Base-by-base conservation (phyloP, 441 rosid genomes). In the Populus hybrid region DNA sequence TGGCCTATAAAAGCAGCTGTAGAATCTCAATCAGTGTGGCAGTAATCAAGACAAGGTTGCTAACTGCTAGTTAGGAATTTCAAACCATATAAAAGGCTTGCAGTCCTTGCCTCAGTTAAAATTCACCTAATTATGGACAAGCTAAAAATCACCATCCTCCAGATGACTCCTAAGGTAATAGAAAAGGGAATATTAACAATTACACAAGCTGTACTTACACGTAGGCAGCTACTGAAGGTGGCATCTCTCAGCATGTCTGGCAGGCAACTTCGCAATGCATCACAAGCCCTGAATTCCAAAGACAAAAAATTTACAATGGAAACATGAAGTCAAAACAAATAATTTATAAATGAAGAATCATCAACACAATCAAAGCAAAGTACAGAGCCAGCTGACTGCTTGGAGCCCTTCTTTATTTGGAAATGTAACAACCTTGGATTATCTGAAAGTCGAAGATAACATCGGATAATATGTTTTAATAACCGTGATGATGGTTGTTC, bases 401-500 rank as follows among this genome's bases (percentile, higher is more conserved):
- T 67, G 23, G 21, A 67, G 23, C 63, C 68, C 33, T 31, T 9
- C 64, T 2, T 20, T 3, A 81, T 63, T 50, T 69, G 9, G 33
- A 9, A 10, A 12, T 10, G 31, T 31, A 81, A 71, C 14, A 79
- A 94, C 99, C 99, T 94, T 72, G 88, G 88, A 84, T 96, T 96
- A 76, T 94, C 99, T 28, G 99, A 93, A 61, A 94, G 83, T 59
- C 98, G 90, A 74, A 94, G 94, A 76, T 96, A 94, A 80, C 99
- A 96, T 42, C 98, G 89, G 81, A 94, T 96, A 56, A 96, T 94
- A 82, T 96, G 98, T 77, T 96, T 96, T 75, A 96, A 76, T 79
- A 94, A 89, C 36, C 97, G 91, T 0, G 98, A 88, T 12, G 99
- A 96, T 29, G 97, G 98, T 79, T 91, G 97, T 75, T 94, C 99